Evolutionary conservation across 768 basidiomycete genomes (phyloP), one percentile per base, ranked within the genome.

Genomic region (Mycena venus): DNA sequence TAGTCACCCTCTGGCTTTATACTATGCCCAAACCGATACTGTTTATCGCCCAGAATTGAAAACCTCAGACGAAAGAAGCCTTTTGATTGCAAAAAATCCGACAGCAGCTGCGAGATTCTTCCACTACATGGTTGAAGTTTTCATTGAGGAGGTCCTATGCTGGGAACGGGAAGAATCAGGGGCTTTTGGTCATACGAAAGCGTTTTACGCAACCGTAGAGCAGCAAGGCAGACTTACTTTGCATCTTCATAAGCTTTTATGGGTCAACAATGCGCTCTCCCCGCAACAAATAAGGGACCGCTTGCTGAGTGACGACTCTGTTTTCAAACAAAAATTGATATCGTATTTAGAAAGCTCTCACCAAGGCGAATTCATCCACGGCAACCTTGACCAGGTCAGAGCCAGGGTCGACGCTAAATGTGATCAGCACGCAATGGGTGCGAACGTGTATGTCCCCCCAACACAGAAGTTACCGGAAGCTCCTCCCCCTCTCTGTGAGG

Each of bases 191-290:
- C 21, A 76, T 0, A 81, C 83, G 12, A 14, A 63, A 1, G 83
- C 77, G 0, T 85, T 84, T 72, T 82, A 82, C 78, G 81, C 81
- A 11, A 80, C 77, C 2, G 80, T 84, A 58, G 85, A 86, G 67
- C 79, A 83, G 70, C 85, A 87, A 75, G 85, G 85, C 0, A 56
- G 80, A 7, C 65, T 84, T 0, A 85, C 83, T 0, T 61, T 88
- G 3, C 87, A 88, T 78, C 51, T 85, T 2, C 85, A 87, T 73
- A 32, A 84, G 47, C 47, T 87, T 1, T 25, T 86, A 1, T 88
- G 85, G 85, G 78, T 86, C 2, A 19, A 34, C 31, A 77, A 79
- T 19, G 67, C 68, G 5, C 53, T 82, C 0, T 75, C 82, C 15
- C 86, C 84, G 5, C 80, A 86, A 66, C 79, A 85, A 63, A 84